phyloP scores from a whole-genome alignment of 2,329 filamentous ascomycete genomes.

The Akanthomyces muscarius region DNA sequence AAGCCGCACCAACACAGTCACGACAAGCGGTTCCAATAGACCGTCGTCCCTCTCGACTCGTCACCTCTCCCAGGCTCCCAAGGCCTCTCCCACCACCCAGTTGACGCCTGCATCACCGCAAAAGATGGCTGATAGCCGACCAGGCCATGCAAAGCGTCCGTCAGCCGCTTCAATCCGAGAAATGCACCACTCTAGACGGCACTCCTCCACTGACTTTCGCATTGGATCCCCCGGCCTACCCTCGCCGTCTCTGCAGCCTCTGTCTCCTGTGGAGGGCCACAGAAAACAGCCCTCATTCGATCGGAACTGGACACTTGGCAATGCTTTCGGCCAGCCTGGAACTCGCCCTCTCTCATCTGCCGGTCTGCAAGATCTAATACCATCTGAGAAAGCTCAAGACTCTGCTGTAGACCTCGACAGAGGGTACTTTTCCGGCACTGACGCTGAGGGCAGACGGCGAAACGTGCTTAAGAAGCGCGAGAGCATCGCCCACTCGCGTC shows the following conservation, averaged over 20 bases:
- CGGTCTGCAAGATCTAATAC: conserved; percentile 44
- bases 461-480: conserved; percentile 80
- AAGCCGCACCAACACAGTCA: conserved; percentile 57
- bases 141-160: conserved; percentile 55
- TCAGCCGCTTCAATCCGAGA: conserved; percentile 80
- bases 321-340: conserved; percentile 38
- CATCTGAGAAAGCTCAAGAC: conserved; percentile 42
- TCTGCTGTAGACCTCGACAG: conserved; percentile 66
- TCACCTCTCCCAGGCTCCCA: conserved; percentile 51
- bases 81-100: conserved; percentile 41
- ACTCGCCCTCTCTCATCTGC: conserved; percentile 51
- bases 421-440: conserved; percentile 90
- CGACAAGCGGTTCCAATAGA: conserved; percentile 43
- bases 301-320: conserved; percentile 63
- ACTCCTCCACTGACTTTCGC: conserved; percentile 79
- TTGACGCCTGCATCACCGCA: conserved; percentile 39
- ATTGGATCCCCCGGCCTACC: conserved; percentile 27
- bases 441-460: conserved; percentile 69
- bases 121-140: conserved; percentile 39
- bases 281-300: conserved; percentile 68
- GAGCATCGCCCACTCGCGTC: conserved; percentile 57
- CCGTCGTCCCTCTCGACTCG: conserved; percentile 45
- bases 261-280: conserved; percentile 43
- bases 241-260: conserved; percentile 40
- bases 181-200: conserved; percentile 77